Conservation (phyloP, 2,329 filamentous ascomycete species). For the Chrysosporium keratinophilum region DNA sequence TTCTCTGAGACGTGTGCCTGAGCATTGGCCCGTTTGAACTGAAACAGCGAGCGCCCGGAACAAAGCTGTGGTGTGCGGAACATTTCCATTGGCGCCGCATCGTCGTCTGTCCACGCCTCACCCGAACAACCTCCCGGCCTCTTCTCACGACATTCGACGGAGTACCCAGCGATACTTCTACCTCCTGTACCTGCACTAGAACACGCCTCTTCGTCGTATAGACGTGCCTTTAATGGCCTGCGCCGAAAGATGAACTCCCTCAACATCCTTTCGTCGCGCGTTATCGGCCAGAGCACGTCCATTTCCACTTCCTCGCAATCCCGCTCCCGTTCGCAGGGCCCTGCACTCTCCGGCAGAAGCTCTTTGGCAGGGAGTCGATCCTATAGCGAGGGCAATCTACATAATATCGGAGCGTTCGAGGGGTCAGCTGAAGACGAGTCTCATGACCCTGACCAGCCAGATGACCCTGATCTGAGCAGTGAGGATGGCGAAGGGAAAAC, state of each 20-base stretch:
- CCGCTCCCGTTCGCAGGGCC: constrained; percentile 46
- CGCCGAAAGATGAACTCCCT: constrained; percentile 81
- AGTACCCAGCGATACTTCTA: not conserved
- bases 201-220: not conserved
- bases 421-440: constrained; percentile 20
- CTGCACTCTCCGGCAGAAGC: constrained; percentile 29
- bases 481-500: constrained; percentile 52
- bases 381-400: constrained; percentile 34
- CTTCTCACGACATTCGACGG: constrained; percentile 8
- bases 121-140: not conserved
- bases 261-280: constrained; percentile 82
- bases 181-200: not conserved
- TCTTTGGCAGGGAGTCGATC: constrained; percentile 33
- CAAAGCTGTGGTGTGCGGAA: not conserved
- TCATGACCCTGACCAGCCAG: constrained; percentile 32
- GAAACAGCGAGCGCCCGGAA: too few species aligned
- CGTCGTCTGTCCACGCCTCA: not conserved
- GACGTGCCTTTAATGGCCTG: constrained; percentile 37
- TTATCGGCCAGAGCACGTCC: constrained; percentile 51
- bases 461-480: constrained; percentile 29
- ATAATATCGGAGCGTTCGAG: constrained; percentile 24
- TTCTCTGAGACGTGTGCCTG: too few species aligned
- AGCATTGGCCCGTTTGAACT: too few species aligned
- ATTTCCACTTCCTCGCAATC: constrained; percentile 33
- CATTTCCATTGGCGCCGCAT: constrained; percentile 12